These are phyloP conservation scores for Polysphondylium violaceum DNA, from an alignment of 78 protist genomes.

Conservation along the genomic window DNA sequence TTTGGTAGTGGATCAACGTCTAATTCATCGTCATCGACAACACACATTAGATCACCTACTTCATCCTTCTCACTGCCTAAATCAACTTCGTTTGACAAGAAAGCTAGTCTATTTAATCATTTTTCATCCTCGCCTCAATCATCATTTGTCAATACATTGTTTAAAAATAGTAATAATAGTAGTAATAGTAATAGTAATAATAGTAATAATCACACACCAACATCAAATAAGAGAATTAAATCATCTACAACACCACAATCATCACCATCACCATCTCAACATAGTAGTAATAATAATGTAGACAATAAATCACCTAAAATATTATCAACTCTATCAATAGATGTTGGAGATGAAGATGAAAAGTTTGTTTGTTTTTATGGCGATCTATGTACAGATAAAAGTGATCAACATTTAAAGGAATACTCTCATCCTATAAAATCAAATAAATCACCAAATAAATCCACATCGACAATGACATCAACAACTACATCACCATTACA, in stretches of 20 bases:
- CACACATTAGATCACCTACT: background rate
- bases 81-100: too few relatives aligned
- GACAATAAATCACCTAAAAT: background rate
- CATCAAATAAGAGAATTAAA: too few relatives aligned
- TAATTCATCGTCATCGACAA: background rate
- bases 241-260: background rate
- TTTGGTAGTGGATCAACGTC: background rate
- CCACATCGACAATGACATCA: constrained; percentile 1
- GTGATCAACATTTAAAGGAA: constrained; percentile 13
- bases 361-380: constrained; percentile 17
- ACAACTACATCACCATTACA: background rate
- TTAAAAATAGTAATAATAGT: background rate
- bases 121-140: background rate
- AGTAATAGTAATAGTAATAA: too few relatives aligned
- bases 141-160: background rate
- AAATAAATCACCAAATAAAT: background rate
- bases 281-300: too few relatives aligned
- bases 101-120: too few relatives aligned
- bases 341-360: background rate
- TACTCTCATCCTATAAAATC: background rate
- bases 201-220: too few relatives aligned
- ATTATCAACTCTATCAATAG: background rate
- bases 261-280: background rate
- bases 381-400: constrained; percentile 26
- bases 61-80: background rate